Base-by-base conservation (phyloP, 176 grass and related monocot species). In the Avena eriantha region DNA sequence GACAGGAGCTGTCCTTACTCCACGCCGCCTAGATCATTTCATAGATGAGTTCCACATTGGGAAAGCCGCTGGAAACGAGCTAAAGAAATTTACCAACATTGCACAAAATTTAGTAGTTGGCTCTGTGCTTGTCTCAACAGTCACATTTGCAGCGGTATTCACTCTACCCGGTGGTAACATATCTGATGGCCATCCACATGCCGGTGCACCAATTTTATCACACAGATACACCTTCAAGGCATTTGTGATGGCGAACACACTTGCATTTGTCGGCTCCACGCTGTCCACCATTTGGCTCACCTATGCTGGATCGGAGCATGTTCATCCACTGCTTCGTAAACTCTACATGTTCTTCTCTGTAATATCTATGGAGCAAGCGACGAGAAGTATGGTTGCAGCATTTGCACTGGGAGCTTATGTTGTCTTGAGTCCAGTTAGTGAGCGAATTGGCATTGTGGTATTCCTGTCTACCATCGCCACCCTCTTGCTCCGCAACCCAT, bases 221-320 rank as follows among this genome's bases (percentile, higher is more conserved):
- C 73, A 89, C 80, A 87, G 84, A 55, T 92, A 92, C 79, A 73
- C 87, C 60, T 92, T 92, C 91, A 92, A 92, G 69, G 87, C 91
- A 45, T 92, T 92, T 45, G 87, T 92, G 51, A 87, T 92, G 84
- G 80, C 91, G 13, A 86, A 92, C 84, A 83, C 87, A 0, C 80
- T 92, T 22, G 84, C 91, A 77, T 92, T 92, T 80, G 84, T 92
- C 4, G 87, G 83, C 29, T 92, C 87, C 21, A 89, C 87, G 0
- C 14, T 89, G 31, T 89, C 91, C 76, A 92, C 91, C 24, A 87
- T 87, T 7, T 92, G 87, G 91, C 87, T 87, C 69, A 89, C 80
- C 9, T 87, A 89, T 81, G 87, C 87, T 49, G 91, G 91, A 7
- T 87, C 91, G 35, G 83, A 87, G 16, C 83, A 86, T 49, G 84